phyloP scores from a whole-genome alignment of 2,329 filamentous ascomycete species.

The Fusarium sp. region DNA sequence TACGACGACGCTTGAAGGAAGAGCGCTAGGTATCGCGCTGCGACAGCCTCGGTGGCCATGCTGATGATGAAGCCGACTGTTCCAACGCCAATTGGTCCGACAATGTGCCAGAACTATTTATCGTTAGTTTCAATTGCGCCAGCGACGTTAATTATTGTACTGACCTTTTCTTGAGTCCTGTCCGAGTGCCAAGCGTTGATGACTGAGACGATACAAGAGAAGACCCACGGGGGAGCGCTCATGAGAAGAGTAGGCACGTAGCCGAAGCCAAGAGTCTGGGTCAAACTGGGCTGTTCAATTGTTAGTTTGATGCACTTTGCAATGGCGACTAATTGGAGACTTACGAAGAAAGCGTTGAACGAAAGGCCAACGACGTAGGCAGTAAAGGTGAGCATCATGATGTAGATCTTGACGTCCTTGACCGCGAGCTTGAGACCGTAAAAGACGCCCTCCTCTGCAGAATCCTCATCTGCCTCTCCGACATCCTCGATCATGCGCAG shows the following conservation, averaged over 20 bases:
- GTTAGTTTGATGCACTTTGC: background rate
- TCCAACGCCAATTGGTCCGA: conserved; percentile 66
- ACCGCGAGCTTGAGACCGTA: conserved; percentile 70
- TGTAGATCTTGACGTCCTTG: conserved; percentile 72
- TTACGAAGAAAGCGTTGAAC: conserved; percentile 69
- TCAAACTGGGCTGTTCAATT: conserved; percentile 58
- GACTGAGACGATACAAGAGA: conserved; percentile 69
- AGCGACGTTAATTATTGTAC: conserved; percentile 13
- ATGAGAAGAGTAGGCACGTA: conserved; percentile 68
- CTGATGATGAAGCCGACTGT: conserved; percentile 70
- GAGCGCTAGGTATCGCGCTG: conserved; percentile 70
- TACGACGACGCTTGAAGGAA: conserved; percentile 71
- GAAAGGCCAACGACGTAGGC: conserved; percentile 71
- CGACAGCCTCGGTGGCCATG: conserved; percentile 68
- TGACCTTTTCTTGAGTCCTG: conserved; percentile 65
- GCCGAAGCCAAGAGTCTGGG: conserved; percentile 65
- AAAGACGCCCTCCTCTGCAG: conserved; percentile 63
- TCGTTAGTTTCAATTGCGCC: conserved; percentile 7
- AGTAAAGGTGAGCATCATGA: conserved; percentile 73
- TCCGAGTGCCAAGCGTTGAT: conserved; percentile 69
- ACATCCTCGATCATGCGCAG: conserved; percentile 70
- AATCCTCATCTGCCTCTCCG: conserved; percentile 67
- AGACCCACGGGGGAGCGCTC: conserved; percentile 70
- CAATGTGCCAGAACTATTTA: conserved; percentile 68
- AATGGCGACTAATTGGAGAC: background rate